Conservation (phyloP, 768 basidiomycete species). For the Calocybe gangraenosa region DNA sequence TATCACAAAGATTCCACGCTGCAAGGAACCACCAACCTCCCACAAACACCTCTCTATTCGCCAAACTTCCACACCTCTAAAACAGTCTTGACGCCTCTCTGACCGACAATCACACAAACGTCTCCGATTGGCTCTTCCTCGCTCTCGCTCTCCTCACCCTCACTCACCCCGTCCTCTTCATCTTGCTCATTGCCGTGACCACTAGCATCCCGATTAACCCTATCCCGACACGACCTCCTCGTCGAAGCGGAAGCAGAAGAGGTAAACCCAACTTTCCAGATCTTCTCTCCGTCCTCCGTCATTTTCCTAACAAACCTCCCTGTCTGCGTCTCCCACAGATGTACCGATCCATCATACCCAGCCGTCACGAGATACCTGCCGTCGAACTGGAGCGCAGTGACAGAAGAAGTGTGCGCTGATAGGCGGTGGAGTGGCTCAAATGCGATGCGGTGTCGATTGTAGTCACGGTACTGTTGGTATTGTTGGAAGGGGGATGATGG, state of each 20-base stretch:
- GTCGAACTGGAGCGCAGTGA: conserved; percentile 90
- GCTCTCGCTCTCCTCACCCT: conserved; percentile 9
- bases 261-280: conserved; percentile 81
- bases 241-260: too few species aligned
- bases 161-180: conserved; percentile 7
- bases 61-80: conserved; percentile 82
- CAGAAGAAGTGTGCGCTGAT: conserved; percentile 84
- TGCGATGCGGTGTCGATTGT: conserved; percentile 8
- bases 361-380: conserved; percentile 76
- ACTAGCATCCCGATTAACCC: too few species aligned
- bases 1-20: too few species aligned
- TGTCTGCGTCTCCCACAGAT: conserved; percentile 64
- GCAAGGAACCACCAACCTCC: too few species aligned
- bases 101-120: conserved; percentile 80
- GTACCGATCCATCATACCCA: conserved; percentile 81
- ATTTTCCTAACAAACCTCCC: conserved; percentile 75
- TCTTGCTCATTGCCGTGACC: conserved; percentile 14
- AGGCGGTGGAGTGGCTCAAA: conserved; percentile 56
- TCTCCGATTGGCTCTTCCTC: conserved; percentile 2
- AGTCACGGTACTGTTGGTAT: conserved; percentile 4
- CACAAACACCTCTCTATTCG: too few species aligned
- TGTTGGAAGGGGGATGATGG: not conserved
- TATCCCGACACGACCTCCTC: too few species aligned
- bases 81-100: conserved; percentile 74
- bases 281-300: conserved; percentile 70